phyloP scores from a whole-genome alignment of 2,329 filamentous ascomycete species.

The Cercospora zeae-maydis region DNA sequence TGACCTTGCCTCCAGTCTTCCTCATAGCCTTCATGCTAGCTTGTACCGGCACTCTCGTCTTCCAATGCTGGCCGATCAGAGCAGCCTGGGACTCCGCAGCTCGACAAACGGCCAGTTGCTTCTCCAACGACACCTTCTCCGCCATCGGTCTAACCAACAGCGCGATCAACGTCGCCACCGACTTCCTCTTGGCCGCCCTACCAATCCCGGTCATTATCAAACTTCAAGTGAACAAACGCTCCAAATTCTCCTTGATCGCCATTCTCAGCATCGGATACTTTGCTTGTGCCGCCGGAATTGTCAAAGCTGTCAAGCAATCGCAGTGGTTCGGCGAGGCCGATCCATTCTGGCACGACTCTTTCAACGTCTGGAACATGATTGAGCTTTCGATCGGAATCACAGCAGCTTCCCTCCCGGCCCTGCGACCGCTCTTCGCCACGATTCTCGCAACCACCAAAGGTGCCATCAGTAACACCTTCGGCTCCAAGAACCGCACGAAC shows the following conservation, averaged over 20 bases:
- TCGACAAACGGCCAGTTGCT: slow-evolving; percentile 43
- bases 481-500: slow-evolving; percentile 6
- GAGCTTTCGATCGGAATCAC: slow-evolving; percentile 47
- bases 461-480: slow-evolving; percentile 6
- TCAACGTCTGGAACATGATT: slow-evolving; percentile 47
- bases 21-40: slow-evolving; percentile 43
- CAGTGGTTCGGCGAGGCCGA: slow-evolving; percentile 38
- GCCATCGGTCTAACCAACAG: slow-evolving; percentile 49
- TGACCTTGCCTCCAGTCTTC: slow-evolving; percentile 38
- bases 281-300: slow-evolving; percentile 43
- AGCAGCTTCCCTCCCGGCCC: slow-evolving; percentile 44
- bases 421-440: slow-evolving; percentile 30
- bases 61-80: slow-evolving; percentile 46
- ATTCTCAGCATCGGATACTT: slow-evolving; percentile 42
- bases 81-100: slow-evolving; percentile 45
- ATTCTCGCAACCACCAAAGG: slow-evolving; percentile 20
- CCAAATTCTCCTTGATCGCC: slow-evolving; percentile 39
- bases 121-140: slow-evolving; percentile 41
- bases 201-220: slow-evolving; percentile 45
- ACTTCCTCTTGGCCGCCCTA: slow-evolving; percentile 42
- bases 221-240: slow-evolving; percentile 43
- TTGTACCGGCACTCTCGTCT: slow-evolving; percentile 47
- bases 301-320: slow-evolving; percentile 42
- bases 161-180: slow-evolving; percentile 41
- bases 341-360: slow-evolving; percentile 38